These are phyloP conservation scores for Crithidia bombi DNA, from an alignment of 208 protist genomes.

Conservation along the genomic window DNA sequence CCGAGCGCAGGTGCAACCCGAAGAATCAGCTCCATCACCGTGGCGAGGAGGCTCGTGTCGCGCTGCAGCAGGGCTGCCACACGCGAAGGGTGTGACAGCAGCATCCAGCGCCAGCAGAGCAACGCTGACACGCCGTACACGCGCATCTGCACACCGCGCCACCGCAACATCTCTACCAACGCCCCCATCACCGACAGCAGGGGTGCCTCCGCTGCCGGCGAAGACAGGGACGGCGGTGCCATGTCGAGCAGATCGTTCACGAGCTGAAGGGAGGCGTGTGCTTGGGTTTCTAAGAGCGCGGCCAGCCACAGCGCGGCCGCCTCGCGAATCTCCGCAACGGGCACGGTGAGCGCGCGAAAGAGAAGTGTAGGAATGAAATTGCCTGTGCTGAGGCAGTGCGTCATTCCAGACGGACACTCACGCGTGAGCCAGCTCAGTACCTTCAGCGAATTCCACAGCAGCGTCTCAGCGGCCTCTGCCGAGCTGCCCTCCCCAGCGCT, in stretches of 20 bases:
- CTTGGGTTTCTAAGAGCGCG: slow-evolving; percentile 34
- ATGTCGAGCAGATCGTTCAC: slow-evolving; percentile 14
- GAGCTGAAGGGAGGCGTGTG: slow-evolving; percentile 25
- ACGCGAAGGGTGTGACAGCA: slow-evolving; percentile 36
- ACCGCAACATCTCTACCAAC: slow-evolving; percentile 32
- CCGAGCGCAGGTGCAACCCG: neutral
- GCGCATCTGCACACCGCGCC: slow-evolving; percentile 32
- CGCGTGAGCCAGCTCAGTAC: slow-evolving; percentile 34
- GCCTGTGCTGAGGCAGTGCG: slow-evolving; percentile 27
- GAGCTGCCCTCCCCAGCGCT: neutral
- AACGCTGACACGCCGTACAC: slow-evolving; percentile 41
- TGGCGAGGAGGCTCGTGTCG: slow-evolving; percentile 31
- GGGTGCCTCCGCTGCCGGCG: neutral
- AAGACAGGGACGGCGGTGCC: neutral
- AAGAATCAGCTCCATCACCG: slow-evolving; percentile 43
- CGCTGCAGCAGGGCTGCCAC: slow-evolving; percentile 23
- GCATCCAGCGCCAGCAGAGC: slow-evolving; percentile 60
- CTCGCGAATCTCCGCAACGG: slow-evolving; percentile 56
- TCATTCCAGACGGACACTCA: slow-evolving; percentile 31
- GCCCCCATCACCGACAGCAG: slow-evolving; percentile 6
- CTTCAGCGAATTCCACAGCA: slow-evolving; percentile 35
- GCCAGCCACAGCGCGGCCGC: slow-evolving; percentile 34
- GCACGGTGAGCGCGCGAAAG: slow-evolving; percentile 34
- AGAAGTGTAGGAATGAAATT: slow-evolving; percentile 23
- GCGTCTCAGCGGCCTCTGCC: slow-evolving; percentile 28